phyloP scores from a whole-genome alignment of 768 basidiomycete species.

The Pisolithus orientalis region DNA sequence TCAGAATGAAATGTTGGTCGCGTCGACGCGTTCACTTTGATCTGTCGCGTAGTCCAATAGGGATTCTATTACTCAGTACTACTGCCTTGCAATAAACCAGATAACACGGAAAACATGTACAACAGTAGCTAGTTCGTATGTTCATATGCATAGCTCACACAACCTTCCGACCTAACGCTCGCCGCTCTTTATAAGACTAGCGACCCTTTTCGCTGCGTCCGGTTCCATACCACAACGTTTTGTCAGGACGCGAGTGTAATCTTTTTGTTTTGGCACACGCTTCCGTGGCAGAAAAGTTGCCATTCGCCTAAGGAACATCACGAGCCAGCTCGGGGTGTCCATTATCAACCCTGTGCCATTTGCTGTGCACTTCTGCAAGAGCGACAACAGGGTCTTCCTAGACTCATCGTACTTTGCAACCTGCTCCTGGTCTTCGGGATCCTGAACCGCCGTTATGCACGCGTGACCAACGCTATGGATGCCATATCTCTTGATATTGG shows the following conservation, averaged over 20 bases:
- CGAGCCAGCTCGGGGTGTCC: conserved; percentile 16
- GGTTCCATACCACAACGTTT: conserved; percentile 22
- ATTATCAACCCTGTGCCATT: conserved; percentile 6
- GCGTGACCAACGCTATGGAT: conserved; percentile 27
- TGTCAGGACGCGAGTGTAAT: conserved; percentile 13
- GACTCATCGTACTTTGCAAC: conserved; percentile 19
- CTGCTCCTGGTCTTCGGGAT: conserved; percentile 12
- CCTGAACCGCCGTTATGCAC: conserved; percentile 23
- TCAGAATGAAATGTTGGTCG: too few relatives aligned
- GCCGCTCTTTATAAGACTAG: conserved; percentile 13
- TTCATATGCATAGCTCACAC: too few relatives aligned
- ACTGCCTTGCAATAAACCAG: too few relatives aligned
- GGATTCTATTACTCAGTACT: too few relatives aligned
- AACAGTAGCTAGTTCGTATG: too few relatives aligned
- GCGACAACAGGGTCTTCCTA: conserved; percentile 10
- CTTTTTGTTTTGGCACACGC: conserved; percentile 10
- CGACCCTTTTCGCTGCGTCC: conserved; percentile 20
- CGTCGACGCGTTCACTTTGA: too few relatives aligned
- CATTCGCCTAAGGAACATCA: conserved; percentile 8
- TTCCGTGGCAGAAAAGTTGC: conserved; percentile 10
- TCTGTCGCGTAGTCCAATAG: too few relatives aligned
- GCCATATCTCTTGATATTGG: conserved; percentile 14
- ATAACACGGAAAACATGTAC: too few relatives aligned
- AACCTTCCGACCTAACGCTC: too few relatives aligned
- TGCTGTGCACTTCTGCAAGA: conserved; percentile 13